Evolutionary conservation across 169 alveolate genomes (phyloP), one percentile per base, ranked within the genome.

Genomic region (Cryptosporidium tyzzeri): DNA sequence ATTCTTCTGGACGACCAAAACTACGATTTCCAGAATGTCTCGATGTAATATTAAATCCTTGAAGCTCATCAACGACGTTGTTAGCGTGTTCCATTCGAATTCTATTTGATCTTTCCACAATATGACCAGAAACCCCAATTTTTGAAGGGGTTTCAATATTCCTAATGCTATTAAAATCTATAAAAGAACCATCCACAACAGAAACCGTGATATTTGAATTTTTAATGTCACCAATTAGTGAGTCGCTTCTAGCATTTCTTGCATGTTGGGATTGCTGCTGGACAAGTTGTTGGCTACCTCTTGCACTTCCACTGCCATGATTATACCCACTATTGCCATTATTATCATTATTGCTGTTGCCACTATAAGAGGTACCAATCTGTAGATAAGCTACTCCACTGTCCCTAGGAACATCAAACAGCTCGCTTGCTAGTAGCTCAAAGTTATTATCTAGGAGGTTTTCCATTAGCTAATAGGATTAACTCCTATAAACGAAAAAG

Each of bases 361-460:
- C 33, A 29, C n/a, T 37, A 31, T 31, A 33, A 31, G 71, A 65
- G 71, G 71, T 18, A 37, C 50, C 50, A 37, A 73, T 26, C 55
- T 33, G 86, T 14, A 73, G 21, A 73, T 73, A 73, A 8, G 86
- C 8, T 39, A 59, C 68, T 39, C 53, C 51, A 73, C 37, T 58
- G 10, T 73, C 70, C 45, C 86, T 55, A 59, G 86, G 71, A 59
- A 73, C 68, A 23, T 59, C 71, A 23, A 73, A 73, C n/a, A 73
- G 37, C 44, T 73, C 86, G 68, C 70, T 59, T n/a, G 70, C 51
- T 21, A 73, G 70, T 39, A 73, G 68, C 41, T 73, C 86, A 73
- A 73, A 73, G 55, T 73, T 73, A 37, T 59, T 73, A 33, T 73
- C 86, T 59, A 73, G 53, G 51, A 73, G 70, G 50, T 73, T 73